Base-by-base conservation (phyloP, 106 monocot species). In the Platanthera zijinensis region DNA sequence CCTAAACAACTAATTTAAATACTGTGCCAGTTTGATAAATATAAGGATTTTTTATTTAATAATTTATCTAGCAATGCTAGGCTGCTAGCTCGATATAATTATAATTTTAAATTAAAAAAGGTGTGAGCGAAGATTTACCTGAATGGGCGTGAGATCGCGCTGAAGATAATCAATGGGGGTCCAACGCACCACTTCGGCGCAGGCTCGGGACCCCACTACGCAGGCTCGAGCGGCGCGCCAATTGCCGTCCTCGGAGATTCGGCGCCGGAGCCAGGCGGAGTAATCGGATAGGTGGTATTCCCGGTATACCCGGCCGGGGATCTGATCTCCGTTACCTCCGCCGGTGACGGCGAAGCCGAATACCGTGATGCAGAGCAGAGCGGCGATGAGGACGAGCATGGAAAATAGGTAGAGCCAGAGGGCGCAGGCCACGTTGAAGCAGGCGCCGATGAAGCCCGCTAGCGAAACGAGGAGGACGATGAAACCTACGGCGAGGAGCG, bases 401-500 rank as follows among this genome's bases (percentile, higher is more conserved):
- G 82, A 81, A 50, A 85, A 51, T 71, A 97, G 93, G 86, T 97
- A 97, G 71, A 94, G 79, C 86, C 93, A 93, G 51, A 97, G 86
- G 0, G 87, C 96, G 78, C 85, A 87, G 0, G 83, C 81, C 1
- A 93, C 79, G 82, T 88, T 84, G 85, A 89, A 97, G 80, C 93
- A 97, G 3, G 93, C 88, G 10, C 96, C 96, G 8, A 93, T 73
- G 78, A 97, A 91, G 12, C 96, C 96, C 14, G 86, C 75, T 0
- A 97, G 89, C 19, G 96, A 97, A 54, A 97, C 88, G 56, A 97
- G 66, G 78, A 97, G 93, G 54, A 97, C 76, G 7, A 94, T 79
- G 85, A 97, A 97, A n/a, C 96, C 96, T 30, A 97, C 59, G 32
- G 85, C 83, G 18, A 93, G 85, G 13, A 97, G 87, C 5, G 96